Evolutionary conservation across 345 rosid genomes (phyloP).

Genomic region (Arabis hirsuta): DNA sequence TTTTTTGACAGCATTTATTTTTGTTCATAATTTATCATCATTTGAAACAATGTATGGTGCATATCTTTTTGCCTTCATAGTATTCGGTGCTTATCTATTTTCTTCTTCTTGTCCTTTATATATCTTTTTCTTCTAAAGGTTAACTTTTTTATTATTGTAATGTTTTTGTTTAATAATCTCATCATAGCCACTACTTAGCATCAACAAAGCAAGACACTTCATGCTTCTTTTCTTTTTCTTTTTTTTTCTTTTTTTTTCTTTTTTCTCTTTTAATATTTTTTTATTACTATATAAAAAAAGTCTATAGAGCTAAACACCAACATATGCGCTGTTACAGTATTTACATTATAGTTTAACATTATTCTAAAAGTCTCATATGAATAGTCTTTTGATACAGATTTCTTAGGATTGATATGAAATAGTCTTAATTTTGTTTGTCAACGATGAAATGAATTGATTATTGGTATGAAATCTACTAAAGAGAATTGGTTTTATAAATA

Average conservation of each 20-base stretch:
- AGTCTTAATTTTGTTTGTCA: not conserved
- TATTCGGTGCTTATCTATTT: conserved; percentile 27
- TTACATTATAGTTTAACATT: conserved; percentile 9
- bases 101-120: conserved; percentile 9
- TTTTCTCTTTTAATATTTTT: not conserved
- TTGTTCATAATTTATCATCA: no score
- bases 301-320: conserved; percentile 33
- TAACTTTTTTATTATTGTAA: not conserved
- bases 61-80: conserved; percentile 1
- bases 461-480: not conserved
- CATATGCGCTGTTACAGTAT: conserved; percentile 32
- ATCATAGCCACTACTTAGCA: conserved; percentile 35
- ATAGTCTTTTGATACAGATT: not conserved
- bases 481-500: not conserved
- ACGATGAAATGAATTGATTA: not conserved
- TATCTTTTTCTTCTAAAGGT: conserved; percentile 11
- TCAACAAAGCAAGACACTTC: conserved; percentile 36
- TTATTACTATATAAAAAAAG: conserved; percentile 19
- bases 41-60: no score
- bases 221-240: conserved; percentile 13
- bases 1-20: no score
- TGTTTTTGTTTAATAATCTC: conserved; percentile 17
- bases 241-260: conserved; percentile 2
- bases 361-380: not conserved
- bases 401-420: conserved; percentile 20